Base-by-base conservation (phyloP, 176 grass and related monocot species). In the Leersia perrieri region DNA sequence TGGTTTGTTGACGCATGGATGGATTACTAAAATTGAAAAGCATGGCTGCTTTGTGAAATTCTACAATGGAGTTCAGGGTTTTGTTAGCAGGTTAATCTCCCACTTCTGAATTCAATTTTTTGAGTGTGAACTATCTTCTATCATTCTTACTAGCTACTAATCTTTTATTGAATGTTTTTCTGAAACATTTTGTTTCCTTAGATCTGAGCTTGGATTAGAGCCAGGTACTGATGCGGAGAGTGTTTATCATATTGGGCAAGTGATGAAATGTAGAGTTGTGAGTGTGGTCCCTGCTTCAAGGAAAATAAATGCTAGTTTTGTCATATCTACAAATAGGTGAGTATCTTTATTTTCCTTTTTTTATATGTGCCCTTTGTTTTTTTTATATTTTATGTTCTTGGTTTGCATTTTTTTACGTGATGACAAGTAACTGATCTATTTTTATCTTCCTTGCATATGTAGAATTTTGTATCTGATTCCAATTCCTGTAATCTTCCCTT, bases 1-100 rank as follows among this genome's bases (percentile, higher is more conserved):
- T 67, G 95, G 95, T 83, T 77, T 98, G 76, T 57, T 98, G 72
- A 82, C 88, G 33, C 92, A 98, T 86, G 95, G 95, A 84, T 98
- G 95, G 95, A 95, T 98, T 74, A 84, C 88, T 70, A 95, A 95
- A 93, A 98, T 98, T 66, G 95, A 93, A 84, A 95, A 95, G 68
- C 90, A 98, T 51, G 95, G 95, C 34, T 98, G 95, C 75, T 95
- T 91, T 80, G 84, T 98, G 71, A 93, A 83, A 84, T 98, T 98
- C 72, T 95, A 95, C 72, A 95, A 95, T 33, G 95, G 92, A 74
- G 90, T 98, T 72, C 90, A 91, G 63, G 95, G 95, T 78, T 95
- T 93, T 88, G 95, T 92, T 72, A 85, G 86, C 71, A 98, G 95
- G 95, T 90, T 79, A 33, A 68, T 65, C 33, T 83, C 62, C 81